Conservation (phyloP, 2,329 filamentous ascomycete species). For the Thielaviopsis euricoi region DNA sequence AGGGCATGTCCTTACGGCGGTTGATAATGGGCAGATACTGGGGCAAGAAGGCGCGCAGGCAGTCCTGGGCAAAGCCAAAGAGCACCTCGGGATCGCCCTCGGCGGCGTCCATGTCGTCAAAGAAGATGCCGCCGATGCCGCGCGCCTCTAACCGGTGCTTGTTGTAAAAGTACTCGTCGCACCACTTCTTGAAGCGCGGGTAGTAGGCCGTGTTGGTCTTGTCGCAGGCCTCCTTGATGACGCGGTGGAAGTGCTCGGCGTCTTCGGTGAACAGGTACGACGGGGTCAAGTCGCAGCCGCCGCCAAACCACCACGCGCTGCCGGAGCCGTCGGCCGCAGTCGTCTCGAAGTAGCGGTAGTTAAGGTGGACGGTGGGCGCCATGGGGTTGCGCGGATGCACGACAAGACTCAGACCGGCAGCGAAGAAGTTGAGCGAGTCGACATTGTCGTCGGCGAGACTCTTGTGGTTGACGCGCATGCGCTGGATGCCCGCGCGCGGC, state of each 20-base stretch:
- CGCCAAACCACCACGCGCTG: slow-evolving; percentile 93
- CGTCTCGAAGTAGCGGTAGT: slow-evolving; percentile 98
- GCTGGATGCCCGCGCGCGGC: slow-evolving; percentile 70
- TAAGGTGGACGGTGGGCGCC: slow-evolving; percentile 93
- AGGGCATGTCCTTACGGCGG: slow-evolving; percentile 82
- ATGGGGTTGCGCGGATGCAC: slow-evolving; percentile 90
- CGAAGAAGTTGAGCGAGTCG: slow-evolving; percentile 85
- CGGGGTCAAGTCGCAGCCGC: slow-evolving; percentile 85
- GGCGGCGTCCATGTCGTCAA: slow-evolving; percentile 82
- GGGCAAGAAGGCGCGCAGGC: slow-evolving; percentile 73
- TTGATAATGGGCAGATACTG: slow-evolving; percentile 82
- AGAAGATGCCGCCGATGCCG: slow-evolving; percentile 93
- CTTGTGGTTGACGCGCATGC: slow-evolving; percentile 93
- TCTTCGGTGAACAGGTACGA: slow-evolving; percentile 94
- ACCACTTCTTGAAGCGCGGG: slow-evolving; percentile 93
- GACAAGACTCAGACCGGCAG: slow-evolving; percentile 81
- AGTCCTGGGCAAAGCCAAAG: slow-evolving; percentile 78
- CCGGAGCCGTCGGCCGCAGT: slow-evolving; percentile 68
- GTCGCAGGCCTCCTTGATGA: slow-evolving; percentile 84
- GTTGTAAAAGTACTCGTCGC: slow-evolving; percentile 91
- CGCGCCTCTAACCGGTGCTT: slow-evolving; percentile 78
- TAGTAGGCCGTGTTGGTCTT: slow-evolving; percentile 87
- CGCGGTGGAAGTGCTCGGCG: slow-evolving; percentile 88
- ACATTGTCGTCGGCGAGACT: slow-evolving; percentile 55
- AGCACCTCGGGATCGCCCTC: slow-evolving; percentile 78